Conservation (phyloP, 139 green algal species). For the Eudorina sp. region DNA sequence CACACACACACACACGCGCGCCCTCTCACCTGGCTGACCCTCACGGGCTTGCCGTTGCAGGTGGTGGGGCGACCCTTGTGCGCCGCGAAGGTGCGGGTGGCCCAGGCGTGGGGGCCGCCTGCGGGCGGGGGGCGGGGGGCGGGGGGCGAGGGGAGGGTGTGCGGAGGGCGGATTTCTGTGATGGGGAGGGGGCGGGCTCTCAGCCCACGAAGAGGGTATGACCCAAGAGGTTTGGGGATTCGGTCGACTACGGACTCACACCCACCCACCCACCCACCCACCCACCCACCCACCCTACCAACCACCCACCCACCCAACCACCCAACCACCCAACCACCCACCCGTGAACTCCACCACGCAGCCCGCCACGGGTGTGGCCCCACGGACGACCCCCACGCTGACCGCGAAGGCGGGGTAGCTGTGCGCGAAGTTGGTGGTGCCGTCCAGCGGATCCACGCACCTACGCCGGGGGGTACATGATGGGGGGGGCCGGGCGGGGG, state of each 20-base stretch:
- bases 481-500: neutral
- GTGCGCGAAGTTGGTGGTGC: conserved; percentile 93
- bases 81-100: conserved; percentile 84
- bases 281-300: too few relatives aligned
- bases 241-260: too few relatives aligned
- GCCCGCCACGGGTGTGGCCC: conserved; percentile 67
- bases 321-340: neutral
- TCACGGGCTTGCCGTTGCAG: conserved; percentile 81
- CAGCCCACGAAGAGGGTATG: too few relatives aligned
- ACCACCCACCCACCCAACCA: neutral
- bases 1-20: too few relatives aligned
- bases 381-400: conserved; percentile 72
- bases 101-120: conserved; percentile 69
- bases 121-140: neutral
- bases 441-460: conserved; percentile 69
- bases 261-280: too few relatives aligned
- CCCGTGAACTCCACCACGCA: conserved; percentile 81
- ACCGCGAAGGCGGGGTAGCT: conserved; percentile 86
- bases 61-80: conserved; percentile 75
- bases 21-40: conserved; percentile 59
- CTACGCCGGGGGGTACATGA: neutral
- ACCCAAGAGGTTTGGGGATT: too few relatives aligned
- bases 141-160: neutral
- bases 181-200: neutral
- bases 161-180: neutral